A percentile compares a stretch with the other conserved stretches of the same genome.
These are phyloP conservation scores for Sonneratia caseolaris DNA, from an alignment of 345 rosid species.

Conservation along the genomic window DNA sequence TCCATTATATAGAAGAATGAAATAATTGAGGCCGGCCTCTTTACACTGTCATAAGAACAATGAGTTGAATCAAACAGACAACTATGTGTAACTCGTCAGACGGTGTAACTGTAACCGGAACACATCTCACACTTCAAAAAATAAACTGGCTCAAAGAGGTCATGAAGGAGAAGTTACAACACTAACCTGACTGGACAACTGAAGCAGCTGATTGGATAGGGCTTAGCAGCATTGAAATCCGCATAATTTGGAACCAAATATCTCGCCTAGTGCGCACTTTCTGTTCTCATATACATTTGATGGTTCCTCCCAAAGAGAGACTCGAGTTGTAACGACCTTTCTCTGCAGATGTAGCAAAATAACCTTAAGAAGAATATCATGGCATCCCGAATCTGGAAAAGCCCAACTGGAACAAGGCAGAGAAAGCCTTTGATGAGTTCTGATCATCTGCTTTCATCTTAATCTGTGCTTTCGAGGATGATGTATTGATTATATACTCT, in stretches of 20 bases:
- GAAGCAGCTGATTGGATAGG: background rate
- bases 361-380: slow-evolving; percentile 12
- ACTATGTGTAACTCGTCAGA: background rate
- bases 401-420: slow-evolving; percentile 44
- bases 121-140: background rate
- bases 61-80: background rate
- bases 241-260: background rate
- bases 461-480: slow-evolving; percentile 62
- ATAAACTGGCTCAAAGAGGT: background rate
- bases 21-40: background rate
- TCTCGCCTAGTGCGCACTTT: background rate
- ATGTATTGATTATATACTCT: slow-evolving; percentile 78
- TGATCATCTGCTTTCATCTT: slow-evolving; percentile 85
- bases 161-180: background rate
- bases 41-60: background rate
- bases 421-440: slow-evolving; percentile 50
- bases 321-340: background rate
- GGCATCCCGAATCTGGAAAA: slow-evolving; percentile 51
- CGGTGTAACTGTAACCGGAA: too few relatives aligned
- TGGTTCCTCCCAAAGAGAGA: background rate
- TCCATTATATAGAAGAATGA: too few relatives aligned
- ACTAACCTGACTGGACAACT: background rate
- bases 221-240: background rate
- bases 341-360: slow-evolving; percentile 1
- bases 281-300: background rate